Base-by-base conservation (phyloP, 805 yeast species). In the Zygosaccharomyces rouxii region DNA sequence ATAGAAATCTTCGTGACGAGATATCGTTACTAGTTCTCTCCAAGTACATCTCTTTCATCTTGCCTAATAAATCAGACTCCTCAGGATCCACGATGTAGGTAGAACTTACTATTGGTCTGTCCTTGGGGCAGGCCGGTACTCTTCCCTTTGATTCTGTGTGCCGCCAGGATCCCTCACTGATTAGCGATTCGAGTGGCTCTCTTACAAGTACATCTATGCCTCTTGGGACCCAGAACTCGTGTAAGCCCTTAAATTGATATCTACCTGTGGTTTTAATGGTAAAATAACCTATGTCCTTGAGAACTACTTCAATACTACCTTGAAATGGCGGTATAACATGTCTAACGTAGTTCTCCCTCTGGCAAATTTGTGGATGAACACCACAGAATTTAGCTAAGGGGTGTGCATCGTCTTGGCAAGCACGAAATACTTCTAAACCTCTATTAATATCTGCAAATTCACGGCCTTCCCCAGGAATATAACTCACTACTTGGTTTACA, bases 251-350 rank as follows among this genome's bases (percentile, higher is more conserved):
- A 26, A 51, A 68, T 4, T 44, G 26, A 44, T 67, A 70, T 9
- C 53, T 58, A 10, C 88, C 85, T 0, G 86, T 81, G 2, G 89
- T 83, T 5, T 72, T 74, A 13, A 86, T 62, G 31, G 79, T 76
- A 2, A 85, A 52, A 55, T 75, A 81, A 0, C 94, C 94, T n/a
- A 81, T 60, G 51, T 80, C 81, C 45, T 78, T 79, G 7, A 86
- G 55, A 2, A 86, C 84, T 23, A 86, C 57, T 56, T 86, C 95
- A 7, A 86, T 67, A 4, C 77, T 61, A 0, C 92, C 92, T 50
- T 66, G 70, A 55, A 85, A 85, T n/a, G 88, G 86, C 0, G 94
- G 92, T 3, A 86, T 71, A 2, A 77, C 70, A 52, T 74, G 82
- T 49, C 79, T 67, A 0, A 60, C 66, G 53, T 73, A 58, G 2